phyloP scores from a whole-genome alignment of 768 basidiomycete species.

The Hypholoma fasciculare region DNA sequence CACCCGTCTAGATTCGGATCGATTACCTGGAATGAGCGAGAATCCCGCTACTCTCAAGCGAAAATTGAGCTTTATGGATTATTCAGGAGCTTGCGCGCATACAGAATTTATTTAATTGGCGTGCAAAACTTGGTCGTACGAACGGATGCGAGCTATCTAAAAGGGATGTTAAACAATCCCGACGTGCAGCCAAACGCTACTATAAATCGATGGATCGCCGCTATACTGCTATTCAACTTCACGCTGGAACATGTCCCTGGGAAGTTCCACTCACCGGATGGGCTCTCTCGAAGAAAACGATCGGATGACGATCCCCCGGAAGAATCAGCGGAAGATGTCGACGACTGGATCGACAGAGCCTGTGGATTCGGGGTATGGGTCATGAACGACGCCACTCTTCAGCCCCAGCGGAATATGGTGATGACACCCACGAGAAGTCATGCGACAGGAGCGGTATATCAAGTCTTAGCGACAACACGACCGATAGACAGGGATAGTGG shows the following conservation, averaged over 20 bases:
- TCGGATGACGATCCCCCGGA: neutral
- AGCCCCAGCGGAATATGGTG: neutral
- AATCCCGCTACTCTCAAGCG: constrained; percentile 24
- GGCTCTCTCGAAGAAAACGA: constrained; percentile 16
- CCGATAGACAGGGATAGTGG: no score
- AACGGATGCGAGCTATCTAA: constrained; percentile 32
- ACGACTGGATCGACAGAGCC: neutral
- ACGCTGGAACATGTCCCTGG: no score
- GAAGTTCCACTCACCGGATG: no score
- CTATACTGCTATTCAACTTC: no score
- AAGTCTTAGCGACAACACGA: neutral
- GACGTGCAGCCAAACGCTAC: constrained; percentile 30
- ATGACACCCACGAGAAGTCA: neutral
- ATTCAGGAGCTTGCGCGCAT: constrained; percentile 19
- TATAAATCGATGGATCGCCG: no score
- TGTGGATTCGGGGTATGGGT: neutral
- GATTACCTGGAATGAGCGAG: no score
- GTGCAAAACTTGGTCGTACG: constrained; percentile 23
- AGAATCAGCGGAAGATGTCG: neutral
- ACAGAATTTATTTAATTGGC: constrained; percentile 24
- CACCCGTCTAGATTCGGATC: constrained; percentile 14
- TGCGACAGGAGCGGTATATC: neutral
- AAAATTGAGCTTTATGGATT: constrained; percentile 36
- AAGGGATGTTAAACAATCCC: constrained; percentile 31
- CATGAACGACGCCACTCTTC: neutral